Conservation (phyloP, 2,329 filamentous ascomycete species). For the Aspergillus novofumigatus region DNA sequence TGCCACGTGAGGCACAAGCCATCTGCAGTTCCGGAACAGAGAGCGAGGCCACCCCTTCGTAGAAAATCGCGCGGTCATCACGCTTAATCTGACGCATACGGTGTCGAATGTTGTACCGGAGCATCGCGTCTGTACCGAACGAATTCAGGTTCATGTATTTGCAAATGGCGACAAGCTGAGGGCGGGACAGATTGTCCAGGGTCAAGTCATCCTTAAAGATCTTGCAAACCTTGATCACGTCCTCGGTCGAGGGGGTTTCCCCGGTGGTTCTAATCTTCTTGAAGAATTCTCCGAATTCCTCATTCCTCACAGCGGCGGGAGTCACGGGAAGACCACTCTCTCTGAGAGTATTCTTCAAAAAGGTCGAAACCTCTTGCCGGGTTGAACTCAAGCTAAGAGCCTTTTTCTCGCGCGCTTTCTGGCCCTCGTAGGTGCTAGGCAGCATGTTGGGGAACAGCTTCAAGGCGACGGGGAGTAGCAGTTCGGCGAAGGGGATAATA, state of each 20-base stretch:
- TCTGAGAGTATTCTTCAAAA: slow-evolving; percentile 80
- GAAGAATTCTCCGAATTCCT: slow-evolving; percentile 97
- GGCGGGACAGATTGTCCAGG: slow-evolving; percentile 90
- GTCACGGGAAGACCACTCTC: slow-evolving; percentile 92
- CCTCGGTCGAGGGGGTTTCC: slow-evolving; percentile 78
- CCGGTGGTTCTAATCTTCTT: slow-evolving; percentile 89
- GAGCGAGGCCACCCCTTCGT: slow-evolving; percentile 86
- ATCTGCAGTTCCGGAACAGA: slow-evolving; percentile 92
- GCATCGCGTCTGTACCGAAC: slow-evolving; percentile 95
- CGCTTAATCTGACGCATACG: slow-evolving; percentile 99
- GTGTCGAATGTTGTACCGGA: slow-evolving; percentile 93
- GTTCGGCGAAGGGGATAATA: slow-evolving; percentile 92
- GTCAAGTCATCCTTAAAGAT: slow-evolving; percentile 98
- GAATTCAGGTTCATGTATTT: slow-evolving; percentile 97
- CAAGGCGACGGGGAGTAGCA: slow-evolving; percentile 84
- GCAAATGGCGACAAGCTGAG: slow-evolving; percentile 95
- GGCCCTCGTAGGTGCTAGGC: slow-evolving; percentile 92
- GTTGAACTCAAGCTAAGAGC: slow-evolving; percentile 75
- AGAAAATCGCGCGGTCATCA: slow-evolving; percentile 90
- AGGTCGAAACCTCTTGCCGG: slow-evolving; percentile 87
- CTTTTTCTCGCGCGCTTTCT: slow-evolving; percentile 87
- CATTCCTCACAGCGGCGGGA: slow-evolving; percentile 76
- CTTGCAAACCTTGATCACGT: slow-evolving; percentile 98
- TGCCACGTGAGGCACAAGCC: slow-evolving; percentile 85
- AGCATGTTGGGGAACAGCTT: slow-evolving; percentile 96